These are phyloP conservation scores for Cyberlindnera lachancei DNA, from an alignment of 805 yeast species.

Conservation along the genomic window DNA sequence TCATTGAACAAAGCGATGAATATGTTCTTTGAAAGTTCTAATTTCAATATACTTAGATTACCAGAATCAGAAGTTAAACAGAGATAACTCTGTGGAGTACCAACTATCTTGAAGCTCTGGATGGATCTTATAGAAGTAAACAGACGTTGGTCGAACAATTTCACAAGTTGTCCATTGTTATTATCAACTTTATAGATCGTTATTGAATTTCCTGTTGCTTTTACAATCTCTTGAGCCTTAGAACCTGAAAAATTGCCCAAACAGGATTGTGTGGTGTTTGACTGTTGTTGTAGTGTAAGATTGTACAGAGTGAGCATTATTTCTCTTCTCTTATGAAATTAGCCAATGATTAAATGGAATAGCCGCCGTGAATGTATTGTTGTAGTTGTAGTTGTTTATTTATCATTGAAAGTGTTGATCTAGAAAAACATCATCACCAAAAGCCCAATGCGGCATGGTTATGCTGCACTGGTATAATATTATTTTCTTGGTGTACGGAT, in stretches of 20 bases:
- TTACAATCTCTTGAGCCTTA: conserved; percentile 54
- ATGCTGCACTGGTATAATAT: no score
- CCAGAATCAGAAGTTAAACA: conserved; percentile 79
- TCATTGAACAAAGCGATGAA: conserved; percentile 45
- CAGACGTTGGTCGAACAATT: conserved; percentile 35
- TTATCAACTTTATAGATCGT: conserved; percentile 47
- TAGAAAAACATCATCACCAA: no score
- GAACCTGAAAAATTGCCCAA: conserved; percentile 61
- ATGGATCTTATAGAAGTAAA: conserved; percentile 55
- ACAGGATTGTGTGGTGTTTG: conserved; percentile 45
- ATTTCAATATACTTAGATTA: conserved; percentile 46
- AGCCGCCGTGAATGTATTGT: no score
- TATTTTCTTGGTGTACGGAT: no score
- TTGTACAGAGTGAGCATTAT: conserved; percentile 40
- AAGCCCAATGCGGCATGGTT: no score
- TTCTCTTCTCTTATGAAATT: no score
- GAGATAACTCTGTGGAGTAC: conserved; percentile 48
- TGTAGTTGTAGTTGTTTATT: no score
- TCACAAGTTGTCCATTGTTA: conserved; percentile 46
- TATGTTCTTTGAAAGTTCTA: conserved; percentile 31
- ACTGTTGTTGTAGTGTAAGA: conserved; percentile 58
- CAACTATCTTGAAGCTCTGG: conserved; percentile 43
- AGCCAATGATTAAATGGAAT: no score
- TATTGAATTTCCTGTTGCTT: conserved; percentile 47
- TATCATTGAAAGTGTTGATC: no score